Evolutionary conservation across 1,139 yeast genomes (phyloP).

Genomic region (Pichia sp.): DNA sequence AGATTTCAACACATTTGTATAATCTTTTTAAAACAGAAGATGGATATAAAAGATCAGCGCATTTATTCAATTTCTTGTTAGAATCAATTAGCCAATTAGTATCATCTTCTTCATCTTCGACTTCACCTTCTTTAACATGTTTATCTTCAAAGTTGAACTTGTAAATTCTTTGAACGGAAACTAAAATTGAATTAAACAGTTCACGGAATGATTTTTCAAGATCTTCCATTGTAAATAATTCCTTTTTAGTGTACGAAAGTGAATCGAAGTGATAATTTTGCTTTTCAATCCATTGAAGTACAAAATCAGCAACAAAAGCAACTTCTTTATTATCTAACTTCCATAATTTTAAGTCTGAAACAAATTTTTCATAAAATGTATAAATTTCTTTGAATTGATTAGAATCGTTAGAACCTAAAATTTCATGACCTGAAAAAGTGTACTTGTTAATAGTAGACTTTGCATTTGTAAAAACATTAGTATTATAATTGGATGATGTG

Average conservation of each 20-base stretch:
- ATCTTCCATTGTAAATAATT: conserved; percentile 31
- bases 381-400: conserved; percentile 9
- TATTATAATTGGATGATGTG: conserved; percentile 5
- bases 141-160: conserved; percentile 32
- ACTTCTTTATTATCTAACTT: conserved; percentile 27
- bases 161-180: conserved; percentile 57
- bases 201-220: conserved; percentile 46
- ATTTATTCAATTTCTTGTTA: conserved; percentile 40
- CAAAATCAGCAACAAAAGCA: conserved; percentile 43
- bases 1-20: conserved; percentile 29
- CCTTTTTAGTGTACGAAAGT: conserved; percentile 20
- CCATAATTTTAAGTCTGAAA: conserved; percentile 29
- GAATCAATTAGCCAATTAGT: conserved; percentile 59
- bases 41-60: conserved; percentile 36
- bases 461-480: conserved; percentile 16
- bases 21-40: conserved; percentile 30
- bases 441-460: conserved; percentile 5
- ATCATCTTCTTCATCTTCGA: conserved; percentile 35
- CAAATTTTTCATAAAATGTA: conserved; percentile 21
- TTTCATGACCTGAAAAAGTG: neutral
- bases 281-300: conserved; percentile 37
- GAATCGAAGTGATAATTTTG: conserved; percentile 24
- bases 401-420: conserved; percentile 15
- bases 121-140: neutral
- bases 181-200: conserved; percentile 54